A percentile compares a stretch with the other conserved stretches of the same genome.
phyloP scores from a whole-genome alignment of 2,329 filamentous ascomycete species.

The Cladosporium halotolerans region DNA sequence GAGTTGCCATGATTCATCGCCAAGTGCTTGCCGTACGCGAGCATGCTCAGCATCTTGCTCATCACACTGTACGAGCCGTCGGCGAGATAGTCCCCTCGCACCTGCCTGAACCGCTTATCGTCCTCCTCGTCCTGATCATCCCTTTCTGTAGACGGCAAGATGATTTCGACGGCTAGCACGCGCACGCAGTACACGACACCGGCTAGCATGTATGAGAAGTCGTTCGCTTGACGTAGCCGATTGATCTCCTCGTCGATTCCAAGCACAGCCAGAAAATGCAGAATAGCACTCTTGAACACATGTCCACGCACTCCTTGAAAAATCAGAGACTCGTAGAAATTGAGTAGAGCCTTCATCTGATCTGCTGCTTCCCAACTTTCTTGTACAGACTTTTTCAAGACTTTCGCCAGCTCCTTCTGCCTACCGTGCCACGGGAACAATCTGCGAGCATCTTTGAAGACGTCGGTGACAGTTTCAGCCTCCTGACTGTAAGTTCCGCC shows the following conservation, averaged over 20 bases:
- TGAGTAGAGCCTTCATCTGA: not conserved
- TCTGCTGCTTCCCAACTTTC: not conserved
- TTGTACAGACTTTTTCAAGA: not conserved
- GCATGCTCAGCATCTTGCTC: slow-evolving; percentile 20
- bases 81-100: slow-evolving; percentile 16
- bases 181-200: not conserved
- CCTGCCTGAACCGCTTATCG: slow-evolving; percentile 14
- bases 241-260: not conserved
- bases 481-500: too few species aligned
- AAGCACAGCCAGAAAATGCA: not conserved
- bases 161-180: slow-evolving; percentile 12
- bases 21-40: slow-evolving; percentile 20
- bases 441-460: not conserved
- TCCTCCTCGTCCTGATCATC: slow-evolving; percentile 16
- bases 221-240: not conserved
- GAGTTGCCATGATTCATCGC: slow-evolving; percentile 17
- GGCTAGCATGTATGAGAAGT: not conserved
- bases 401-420: not conserved
- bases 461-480: too few species aligned
- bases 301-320: not conserved
- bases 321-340: not conserved
- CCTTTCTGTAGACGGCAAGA: slow-evolving; percentile 14
- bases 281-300: not conserved
- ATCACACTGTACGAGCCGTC: slow-evolving; percentile 20
- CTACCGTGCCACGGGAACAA: not conserved